Conservation (phyloP, 1,284 basidiomycete species). For the Peniophora sp. region DNA sequence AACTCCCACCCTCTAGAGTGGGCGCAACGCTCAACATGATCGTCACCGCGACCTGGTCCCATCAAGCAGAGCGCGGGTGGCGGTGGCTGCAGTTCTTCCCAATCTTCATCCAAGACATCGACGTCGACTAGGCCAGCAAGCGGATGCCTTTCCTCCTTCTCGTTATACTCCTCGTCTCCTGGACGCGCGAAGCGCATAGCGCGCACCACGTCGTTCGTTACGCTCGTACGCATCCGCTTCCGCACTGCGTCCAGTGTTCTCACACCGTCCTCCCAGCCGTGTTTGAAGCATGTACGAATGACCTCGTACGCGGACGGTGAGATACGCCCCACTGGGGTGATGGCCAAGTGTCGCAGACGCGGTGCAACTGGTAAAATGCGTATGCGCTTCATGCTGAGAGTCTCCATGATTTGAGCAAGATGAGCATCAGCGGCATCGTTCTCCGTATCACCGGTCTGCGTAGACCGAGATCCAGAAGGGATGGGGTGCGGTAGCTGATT, state of each 20-base stretch:
- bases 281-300: slow-evolving; percentile 42
- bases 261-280: slow-evolving; percentile 54
- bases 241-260: slow-evolving; percentile 34
- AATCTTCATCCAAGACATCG: neutral
- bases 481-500: too few relatives aligned
- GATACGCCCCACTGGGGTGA: slow-evolving; percentile 25
- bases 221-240: slow-evolving; percentile 34
- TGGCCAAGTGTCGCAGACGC: slow-evolving; percentile 29
- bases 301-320: slow-evolving; percentile 24
- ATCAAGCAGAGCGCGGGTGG: neutral
- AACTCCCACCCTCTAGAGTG: neutral
- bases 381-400: slow-evolving; percentile 20
- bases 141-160: slow-evolving; percentile 24
- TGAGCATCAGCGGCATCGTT: too few relatives aligned
- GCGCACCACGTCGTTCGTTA: slow-evolving; percentile 32
- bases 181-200: slow-evolving; percentile 28
- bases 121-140: slow-evolving; percentile 42
- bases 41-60: neutral
- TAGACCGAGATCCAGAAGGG: neutral
- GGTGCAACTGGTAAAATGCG: slow-evolving; percentile 37
- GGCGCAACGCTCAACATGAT: neutral
- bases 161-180: slow-evolving; percentile 12
- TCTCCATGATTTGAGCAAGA: neutral
- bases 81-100: neutral
- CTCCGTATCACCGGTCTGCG: neutral